A percentile compares a stretch with the other conserved stretches of the same genome.
Conservation (phyloP, 192 early-diverging fungal genomes). For the Diversispora epigaea region DNA sequence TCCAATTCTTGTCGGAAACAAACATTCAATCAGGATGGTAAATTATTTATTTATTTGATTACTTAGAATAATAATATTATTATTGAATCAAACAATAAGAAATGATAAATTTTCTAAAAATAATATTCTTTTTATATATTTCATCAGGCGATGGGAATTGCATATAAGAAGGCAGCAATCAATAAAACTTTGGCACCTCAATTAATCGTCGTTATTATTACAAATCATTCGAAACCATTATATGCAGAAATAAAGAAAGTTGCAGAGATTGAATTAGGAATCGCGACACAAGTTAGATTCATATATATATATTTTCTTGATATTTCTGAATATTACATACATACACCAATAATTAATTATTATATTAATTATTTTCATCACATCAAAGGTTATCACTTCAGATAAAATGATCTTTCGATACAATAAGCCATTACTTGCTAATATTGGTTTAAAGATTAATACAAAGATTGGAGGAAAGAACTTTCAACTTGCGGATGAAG, state of each 20-base stretch:
- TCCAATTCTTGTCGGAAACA: neutral
- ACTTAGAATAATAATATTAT: neutral
- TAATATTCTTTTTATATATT: neutral
- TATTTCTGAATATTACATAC: too few relatives aligned
- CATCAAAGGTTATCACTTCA: slow-evolving; percentile 62
- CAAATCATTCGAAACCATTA: slow-evolving; percentile 71
- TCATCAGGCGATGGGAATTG: neutral
- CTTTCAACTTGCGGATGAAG: slow-evolving; percentile 53
- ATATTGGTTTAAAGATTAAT: slow-evolving; percentile 92
- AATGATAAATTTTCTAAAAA: neutral
- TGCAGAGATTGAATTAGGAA: slow-evolving; percentile 81
- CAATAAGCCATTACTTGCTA: slow-evolving; percentile 90
- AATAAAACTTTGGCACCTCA: slow-evolving; percentile 53
- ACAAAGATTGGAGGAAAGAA: slow-evolving; percentile 90
- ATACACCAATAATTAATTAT: too few relatives aligned
- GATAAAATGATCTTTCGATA: slow-evolving; percentile 71
- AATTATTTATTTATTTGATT: too few relatives aligned
- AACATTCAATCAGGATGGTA: neutral
- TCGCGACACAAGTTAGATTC: slow-evolving; percentile 71
- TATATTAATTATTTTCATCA: too few relatives aligned
- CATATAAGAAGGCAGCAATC: neutral
- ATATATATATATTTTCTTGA: too few relatives aligned
- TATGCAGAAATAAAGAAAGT: slow-evolving; percentile 85
- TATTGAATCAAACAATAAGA: too few relatives aligned
- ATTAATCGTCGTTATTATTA: slow-evolving; percentile 78